These are phyloP conservation scores for Clonostachys rhizophaga DNA, from an alignment of 2,329 filamentous ascomycete species.

Conservation along the genomic window DNA sequence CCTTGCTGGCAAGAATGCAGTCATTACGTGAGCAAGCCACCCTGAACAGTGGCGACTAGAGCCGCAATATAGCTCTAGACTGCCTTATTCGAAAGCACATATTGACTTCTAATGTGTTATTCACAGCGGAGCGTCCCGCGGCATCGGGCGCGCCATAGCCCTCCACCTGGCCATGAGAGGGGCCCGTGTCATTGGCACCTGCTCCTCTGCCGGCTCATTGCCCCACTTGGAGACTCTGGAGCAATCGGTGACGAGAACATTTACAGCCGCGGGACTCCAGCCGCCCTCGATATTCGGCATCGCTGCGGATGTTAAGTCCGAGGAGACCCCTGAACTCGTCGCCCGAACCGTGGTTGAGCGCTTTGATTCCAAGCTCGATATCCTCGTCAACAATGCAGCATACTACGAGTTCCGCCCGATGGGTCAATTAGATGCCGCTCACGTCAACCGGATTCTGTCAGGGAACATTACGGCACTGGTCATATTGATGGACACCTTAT, in stretches of 20 bases:
- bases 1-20: no score
- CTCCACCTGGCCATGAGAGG: slow-evolving; percentile 18
- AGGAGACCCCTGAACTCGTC: slow-evolving; percentile 15
- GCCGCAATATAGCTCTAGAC: no score
- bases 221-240: slow-evolving; percentile 4
- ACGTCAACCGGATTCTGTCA: slow-evolving; percentile 21
- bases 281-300: slow-evolving; percentile 14
- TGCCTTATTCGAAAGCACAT: no score
- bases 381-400: slow-evolving; percentile 23
- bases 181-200: slow-evolving; percentile 23
- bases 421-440: slow-evolving; percentile 15
- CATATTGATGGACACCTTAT: slow-evolving; percentile 24
- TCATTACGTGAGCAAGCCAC: no score
- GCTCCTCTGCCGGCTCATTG: slow-evolving; percentile 6
- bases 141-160: slow-evolving; percentile 16
- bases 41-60: no score
- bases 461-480: slow-evolving; percentile 26
- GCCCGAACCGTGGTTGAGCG: slow-evolving; percentile 12
- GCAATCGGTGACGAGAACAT: slow-evolving; percentile 7
- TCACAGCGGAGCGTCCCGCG: background rate
- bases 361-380: slow-evolving; percentile 18
- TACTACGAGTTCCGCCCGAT: slow-evolving; percentile 12
- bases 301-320: slow-evolving; percentile 18
- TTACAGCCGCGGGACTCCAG: slow-evolving; percentile 10
- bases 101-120: no score